Base-by-base conservation (phyloP, 805 yeast genomes). In the Cephaloascus fragrans region DNA sequence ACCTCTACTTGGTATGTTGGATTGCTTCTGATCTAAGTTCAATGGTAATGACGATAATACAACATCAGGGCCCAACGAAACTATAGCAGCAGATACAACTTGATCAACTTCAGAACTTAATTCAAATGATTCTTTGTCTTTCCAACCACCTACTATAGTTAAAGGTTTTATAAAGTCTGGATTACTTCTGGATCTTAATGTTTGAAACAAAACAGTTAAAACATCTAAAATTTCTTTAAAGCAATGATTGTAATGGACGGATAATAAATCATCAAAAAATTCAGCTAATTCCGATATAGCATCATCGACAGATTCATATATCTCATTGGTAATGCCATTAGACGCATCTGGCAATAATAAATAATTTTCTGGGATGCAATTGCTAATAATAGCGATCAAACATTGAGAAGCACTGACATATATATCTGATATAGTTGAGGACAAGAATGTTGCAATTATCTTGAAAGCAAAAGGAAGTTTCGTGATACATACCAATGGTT, bases 351-450 rank as follows among this genome's bases (percentile, higher is more conserved):
- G 83, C 34, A 62, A 59, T 37, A 83, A 59, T 36, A 89, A 62
- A 34, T 64, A 59, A 10, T 71, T 62, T 43, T 77, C 83, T 12
- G 83, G 77, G 23, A 89, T 67, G 26, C 80, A 71, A 43, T 83
- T 80, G 15, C 77, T 61, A n/a, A 83, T 53, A 15, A 87, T 66
- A 1, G 96, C 93, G 44, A 85, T 82, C 38, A 87, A 62, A 56
- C 97, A 87, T 61, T 88, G 94, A 3, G 95, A 73, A 5, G 94
- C 93, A 41, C 94, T 83, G 29, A 69, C 69, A 42, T 75, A 75
- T 23, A 90, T 77, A 41, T 76, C 80, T 17, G 71, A 64, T 9
- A 69, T 60, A 32, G 84, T 87, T 32, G 94, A 76, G 3, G 72
- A 58, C 49, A 90, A 72, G 56, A 80, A 93, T n/a, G 61, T 65